phyloP scores from a whole-genome alignment of 305 asterid genomes.

The Fraxinus velutina region DNA sequence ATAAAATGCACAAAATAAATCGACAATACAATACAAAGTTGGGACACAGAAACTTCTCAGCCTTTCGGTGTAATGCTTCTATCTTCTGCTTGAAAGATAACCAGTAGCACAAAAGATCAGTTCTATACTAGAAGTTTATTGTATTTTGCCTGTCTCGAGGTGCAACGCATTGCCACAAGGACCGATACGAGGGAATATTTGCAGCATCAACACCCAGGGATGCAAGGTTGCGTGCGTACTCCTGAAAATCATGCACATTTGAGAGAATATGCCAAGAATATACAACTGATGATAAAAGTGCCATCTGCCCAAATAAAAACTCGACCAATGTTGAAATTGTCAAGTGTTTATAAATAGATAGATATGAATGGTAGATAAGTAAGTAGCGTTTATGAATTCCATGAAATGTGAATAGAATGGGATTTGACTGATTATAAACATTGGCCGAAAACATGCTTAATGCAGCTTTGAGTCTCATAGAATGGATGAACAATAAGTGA shows the following conservation, averaged over 20 bases:
- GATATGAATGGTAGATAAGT: too few relatives aligned
- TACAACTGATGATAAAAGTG: not conserved
- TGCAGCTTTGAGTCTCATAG: too few relatives aligned
- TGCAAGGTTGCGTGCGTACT: slow-evolving; percentile 80
- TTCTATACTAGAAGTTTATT: slow-evolving; percentile 42
- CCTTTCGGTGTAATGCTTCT: too few relatives aligned
- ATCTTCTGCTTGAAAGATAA: too few relatives aligned
- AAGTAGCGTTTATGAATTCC: too few relatives aligned
- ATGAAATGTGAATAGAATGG: too few relatives aligned
- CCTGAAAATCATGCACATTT: slow-evolving; percentile 40
- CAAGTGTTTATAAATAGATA: too few relatives aligned
- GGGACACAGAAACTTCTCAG: slow-evolving; percentile 23
- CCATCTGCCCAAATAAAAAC: not conserved
- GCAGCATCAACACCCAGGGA: slow-evolving; percentile 67
- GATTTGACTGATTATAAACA: too few relatives aligned
- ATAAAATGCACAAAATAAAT: slow-evolving; percentile 2
- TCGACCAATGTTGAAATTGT: too few relatives aligned
- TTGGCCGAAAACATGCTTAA: too few relatives aligned
- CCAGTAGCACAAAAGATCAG: not conserved
- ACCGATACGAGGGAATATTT: slow-evolving; percentile 58
- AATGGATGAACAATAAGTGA: too few relatives aligned
- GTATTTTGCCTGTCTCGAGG: slow-evolving; percentile 62
- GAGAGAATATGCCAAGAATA: not conserved
- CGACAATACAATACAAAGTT: not conserved
- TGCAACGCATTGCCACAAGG: slow-evolving; percentile 86